Evolutionary conservation across 2,329 filamentous ascomycete species (phyloP), one percentile per base, ranked within the genome.

Genomic region (Trichoderma cornu-damae): DNA sequence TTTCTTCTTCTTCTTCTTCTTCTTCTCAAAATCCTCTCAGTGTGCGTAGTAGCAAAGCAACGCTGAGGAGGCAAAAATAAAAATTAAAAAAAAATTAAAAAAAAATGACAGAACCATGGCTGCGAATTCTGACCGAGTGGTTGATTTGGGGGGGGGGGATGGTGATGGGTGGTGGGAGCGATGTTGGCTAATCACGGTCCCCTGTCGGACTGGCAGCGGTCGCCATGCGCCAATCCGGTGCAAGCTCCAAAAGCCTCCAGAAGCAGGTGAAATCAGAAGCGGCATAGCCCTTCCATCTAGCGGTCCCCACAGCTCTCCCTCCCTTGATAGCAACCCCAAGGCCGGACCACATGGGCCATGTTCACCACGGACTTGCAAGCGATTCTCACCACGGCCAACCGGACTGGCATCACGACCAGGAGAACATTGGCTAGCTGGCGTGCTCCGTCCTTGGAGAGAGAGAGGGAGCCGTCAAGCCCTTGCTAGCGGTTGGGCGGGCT

Each of bases 301-400:
- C 47, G 22, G 37, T 43, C 35, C 30, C 37, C 51, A 55, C 42
- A 30, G n/a, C n/a, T n/a, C n/a, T n/a, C 50, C 40, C 20, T 44
- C 38, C 50, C 40, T 35, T 42, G 43, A 57, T 28, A 56, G 44
- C 43, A 49, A 28, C 40, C n/a, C n/a, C n/a, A n/a, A n/a, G n/a
- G n/a, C n/a, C n/a, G n/a, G n/a, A 50, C 57, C 53, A 57, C 53
- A 59, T 59, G 57, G n/a, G 57, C 34, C 51, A 16, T 22, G 34
- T 46, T 32, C 38, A 44, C 22, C 20, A 51, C 24, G 22, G 35
- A n/a, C 42, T 49, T 24, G 34, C 20, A 57, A 48, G 34, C 44
- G 43, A 48, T 32, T 49, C 9, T 22, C 42, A 32, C 24, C 22
- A 16, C 24, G 32, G 34, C 28, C 37, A 53, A 38, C 38, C 14